These are phyloP conservation scores for Penicillium janthinellum DNA, from an alignment of 2,329 filamentous ascomycete genomes.

Conservation along the genomic window DNA sequence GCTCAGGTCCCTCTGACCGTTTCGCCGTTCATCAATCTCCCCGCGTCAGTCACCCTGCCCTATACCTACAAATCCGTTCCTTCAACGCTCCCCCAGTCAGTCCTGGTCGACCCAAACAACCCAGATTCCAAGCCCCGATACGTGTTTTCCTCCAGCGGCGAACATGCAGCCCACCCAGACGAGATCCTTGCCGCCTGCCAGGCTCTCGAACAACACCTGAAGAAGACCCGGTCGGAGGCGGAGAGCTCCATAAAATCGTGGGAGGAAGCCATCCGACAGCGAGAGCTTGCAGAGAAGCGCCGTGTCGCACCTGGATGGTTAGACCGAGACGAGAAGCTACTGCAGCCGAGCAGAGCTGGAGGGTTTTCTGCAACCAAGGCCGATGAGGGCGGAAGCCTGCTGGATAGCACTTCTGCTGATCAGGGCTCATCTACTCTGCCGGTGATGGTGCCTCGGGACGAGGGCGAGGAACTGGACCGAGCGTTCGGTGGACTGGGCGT, in stretches of 20 bases:
- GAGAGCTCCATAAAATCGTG: constrained; percentile 67
- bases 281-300: constrained; percentile 65
- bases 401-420: constrained; percentile 42
- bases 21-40: constrained; percentile 89
- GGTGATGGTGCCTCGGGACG: constrained; percentile 45
- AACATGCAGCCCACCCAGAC: constrained; percentile 81
- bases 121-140: constrained; percentile 62
- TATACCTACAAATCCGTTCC: constrained; percentile 94
- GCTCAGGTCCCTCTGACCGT: constrained; percentile 92
- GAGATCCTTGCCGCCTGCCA: constrained; percentile 82
- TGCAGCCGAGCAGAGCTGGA: constrained; percentile 51
- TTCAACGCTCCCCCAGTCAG: constrained; percentile 77
- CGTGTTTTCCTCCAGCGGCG: constrained; percentile 75
- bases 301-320: constrained; percentile 66
- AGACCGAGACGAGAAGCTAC: constrained; percentile 61
- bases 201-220: constrained; percentile 74
- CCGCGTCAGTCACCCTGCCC: constrained; percentile 84
- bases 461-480: constrained; percentile 56
- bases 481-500: constrained; percentile 54
- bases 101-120: constrained; percentile 55
- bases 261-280: constrained; percentile 62
- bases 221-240: constrained; percentile 68
- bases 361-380: constrained; percentile 14
- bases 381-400: constrained; percentile 30
- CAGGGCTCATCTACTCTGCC: constrained; percentile 38